Conservation (phyloP, 352 stramenopile genomes). For the Globisporangium irregulare region DNA sequence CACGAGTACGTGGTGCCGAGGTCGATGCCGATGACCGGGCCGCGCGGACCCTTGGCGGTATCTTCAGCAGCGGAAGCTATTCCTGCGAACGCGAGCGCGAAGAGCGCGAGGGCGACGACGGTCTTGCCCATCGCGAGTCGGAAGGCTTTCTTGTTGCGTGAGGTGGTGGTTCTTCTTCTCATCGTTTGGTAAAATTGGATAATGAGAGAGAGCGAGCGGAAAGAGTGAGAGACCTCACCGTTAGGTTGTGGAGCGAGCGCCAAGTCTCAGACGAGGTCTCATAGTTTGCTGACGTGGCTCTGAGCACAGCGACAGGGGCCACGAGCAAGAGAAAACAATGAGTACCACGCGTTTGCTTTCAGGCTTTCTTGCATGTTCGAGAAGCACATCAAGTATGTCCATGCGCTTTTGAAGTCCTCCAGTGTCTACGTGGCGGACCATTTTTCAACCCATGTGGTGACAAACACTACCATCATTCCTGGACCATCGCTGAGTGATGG, state of each 20-base stretch:
- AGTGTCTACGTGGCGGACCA: not conserved
- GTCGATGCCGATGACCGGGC: slow-evolving; percentile 82
- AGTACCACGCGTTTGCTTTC: not conserved
- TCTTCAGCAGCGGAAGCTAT: no score
- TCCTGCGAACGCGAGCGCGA: slow-evolving; percentile 29
- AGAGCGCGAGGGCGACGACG: not conserved
- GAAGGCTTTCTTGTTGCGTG: not conserved
- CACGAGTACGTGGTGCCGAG: slow-evolving; percentile 93
- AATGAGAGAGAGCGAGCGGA: not conserved
- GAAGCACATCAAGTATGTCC: not conserved
- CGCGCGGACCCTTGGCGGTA: slow-evolving; percentile 54
- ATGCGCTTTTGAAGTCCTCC: not conserved
- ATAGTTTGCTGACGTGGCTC: slow-evolving; percentile 2
- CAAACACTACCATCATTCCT: not conserved
- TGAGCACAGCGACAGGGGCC: not conserved
- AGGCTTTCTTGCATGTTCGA: not conserved
- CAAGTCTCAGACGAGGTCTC: not conserved
- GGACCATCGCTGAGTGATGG: not conserved
- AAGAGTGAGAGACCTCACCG: not conserved
- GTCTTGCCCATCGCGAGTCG: not conserved
- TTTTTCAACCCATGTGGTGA: not conserved
- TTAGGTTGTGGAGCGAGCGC: not conserved
- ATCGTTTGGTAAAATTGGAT: not conserved
- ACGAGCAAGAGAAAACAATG: not conserved
- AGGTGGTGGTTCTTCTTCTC: not conserved